Evolutionary conservation across 2,329 filamentous ascomycete species (phyloP), one percentile per base, ranked within the genome.

Genomic region (Parastagonospora nodorum): DNA sequence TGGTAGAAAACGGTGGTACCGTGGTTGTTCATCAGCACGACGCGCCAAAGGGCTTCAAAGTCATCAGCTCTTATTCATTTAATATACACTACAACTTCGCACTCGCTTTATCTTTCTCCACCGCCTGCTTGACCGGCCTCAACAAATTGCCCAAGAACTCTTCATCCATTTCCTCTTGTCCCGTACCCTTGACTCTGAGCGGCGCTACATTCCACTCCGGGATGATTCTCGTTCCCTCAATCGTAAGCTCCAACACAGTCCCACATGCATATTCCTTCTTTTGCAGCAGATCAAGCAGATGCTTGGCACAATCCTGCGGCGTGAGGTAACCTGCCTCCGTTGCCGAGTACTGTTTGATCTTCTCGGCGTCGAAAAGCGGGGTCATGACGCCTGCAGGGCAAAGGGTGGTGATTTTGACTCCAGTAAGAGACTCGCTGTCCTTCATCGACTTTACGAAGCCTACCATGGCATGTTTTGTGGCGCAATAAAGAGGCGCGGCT

Each of bases 391-490:
- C 47, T 0, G 47, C 63, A 2, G 67, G 66, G n/a, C 65, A 69
- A 9, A 71, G 60, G 0, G 61, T 56, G 1, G 67, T 69, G 8
- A 71, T 39, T 37, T 69, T 71, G 35, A 71, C 63, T 31, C 65
- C 64, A 2, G 66, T 69, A 19, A 69, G 44, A 9, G 57, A 24
- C 27, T 71, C 67, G 3, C 53, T 63, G 29, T 55, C 42, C 37
- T 53, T 61, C 41, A 71, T 50, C 2, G 58, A 67, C 48, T 71
- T 69, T 15, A 67, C 61, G 41, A 69, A 71, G 35, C 67, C 66
- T 7, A 69, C 57, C 7, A 71, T 56, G 10, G 67, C 66, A 38
- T 71, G 67, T 41, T 71, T 69, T 0, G 65, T 69, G 10, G 67
- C 67, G 35, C 59, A 66, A 44, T 71, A 71, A 8, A 71, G 50